Evolutionary conservation across 78 protist genomes (phyloP), one percentile per base, ranked within the genome.

Genomic region (Bigelowiella natans): DNA sequence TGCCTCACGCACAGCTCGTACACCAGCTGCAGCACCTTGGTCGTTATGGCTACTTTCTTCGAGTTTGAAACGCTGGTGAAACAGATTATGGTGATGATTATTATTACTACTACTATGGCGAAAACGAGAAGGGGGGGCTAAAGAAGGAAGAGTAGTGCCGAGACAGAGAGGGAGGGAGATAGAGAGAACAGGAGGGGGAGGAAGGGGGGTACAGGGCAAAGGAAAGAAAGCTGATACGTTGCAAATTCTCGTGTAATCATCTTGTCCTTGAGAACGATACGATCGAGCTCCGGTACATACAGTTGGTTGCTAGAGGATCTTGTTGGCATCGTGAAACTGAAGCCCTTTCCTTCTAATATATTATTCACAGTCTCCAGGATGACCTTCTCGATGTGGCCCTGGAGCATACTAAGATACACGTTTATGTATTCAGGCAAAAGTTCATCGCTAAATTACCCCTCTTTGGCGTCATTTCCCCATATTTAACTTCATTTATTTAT

Each of bases 41-140:
- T 93, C n/a, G 92, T 94, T 39, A 94, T 94, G 1, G 96, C 94
- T 29, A 91, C 39, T 31, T 94, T 94, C 82, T 92, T 85, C 31
- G 88, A 90, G 0, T 37, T 2, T 29, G 88, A 36, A 28, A 84
- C 38, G 86, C 88, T 91, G 73, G 18, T 26, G 7, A 26, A 51
- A 51, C 73, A 28, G 82, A 51, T 51, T 11, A 51, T 51, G 82
- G 18, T 18, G 82, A 51, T 18, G 82, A 51, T 18, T 11, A 51
- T 51, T 11, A 51, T 51, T 11, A 51, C 18, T 11, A 51, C 82
- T 11, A 51, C 82, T 11, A 51, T 18, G 82, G 18, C 82, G 82
- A 51, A 51, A 28, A 51, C 11, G 11, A 51, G 18, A 28, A 51
- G 18, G 11, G 18, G 18, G 11, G 18, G 18, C 18, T 28, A 51